phyloP scores from a whole-genome alignment of 352 stramenopile species.

The Pythium volutum region DNA sequence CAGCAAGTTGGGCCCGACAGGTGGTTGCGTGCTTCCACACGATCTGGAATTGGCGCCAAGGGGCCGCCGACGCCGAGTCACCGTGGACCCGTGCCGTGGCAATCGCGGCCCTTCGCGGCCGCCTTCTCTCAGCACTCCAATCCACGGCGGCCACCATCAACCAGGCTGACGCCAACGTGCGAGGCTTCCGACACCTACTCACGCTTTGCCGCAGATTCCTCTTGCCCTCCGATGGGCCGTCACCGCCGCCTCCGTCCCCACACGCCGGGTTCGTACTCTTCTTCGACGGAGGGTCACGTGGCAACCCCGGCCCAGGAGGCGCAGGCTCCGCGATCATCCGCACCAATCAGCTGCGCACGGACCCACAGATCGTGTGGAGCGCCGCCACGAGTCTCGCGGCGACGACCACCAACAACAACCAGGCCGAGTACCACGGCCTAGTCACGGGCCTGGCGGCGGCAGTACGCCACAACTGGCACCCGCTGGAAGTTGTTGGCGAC shows the following conservation, averaged over 20 bases:
- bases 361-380: too few species aligned
- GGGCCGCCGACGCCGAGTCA: neutral
- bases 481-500: too few species aligned
- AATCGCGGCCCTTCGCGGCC: neutral
- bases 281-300: neutral
- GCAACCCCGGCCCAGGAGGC: conserved; percentile 2
- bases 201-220: neutral
- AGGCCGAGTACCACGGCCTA: too few species aligned
- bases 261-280: neutral
- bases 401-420: neutral
- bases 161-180: too few species aligned
- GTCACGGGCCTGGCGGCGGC: too few species aligned
- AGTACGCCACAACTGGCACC: too few species aligned
- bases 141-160: too few species aligned
- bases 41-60: neutral
- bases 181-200: neutral
- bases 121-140: neutral
- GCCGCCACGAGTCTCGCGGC: too few species aligned
- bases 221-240: too few species aligned
- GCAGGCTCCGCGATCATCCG: too few species aligned
- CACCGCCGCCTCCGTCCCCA: too few species aligned
- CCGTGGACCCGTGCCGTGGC: neutral
- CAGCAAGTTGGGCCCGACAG: neutral
- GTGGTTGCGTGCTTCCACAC: neutral
- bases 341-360: too few species aligned